Evolutionary conservation across 192 early-diverging fungal species (phyloP).

Genomic region (Rhizoclosmatium sp.): DNA sequence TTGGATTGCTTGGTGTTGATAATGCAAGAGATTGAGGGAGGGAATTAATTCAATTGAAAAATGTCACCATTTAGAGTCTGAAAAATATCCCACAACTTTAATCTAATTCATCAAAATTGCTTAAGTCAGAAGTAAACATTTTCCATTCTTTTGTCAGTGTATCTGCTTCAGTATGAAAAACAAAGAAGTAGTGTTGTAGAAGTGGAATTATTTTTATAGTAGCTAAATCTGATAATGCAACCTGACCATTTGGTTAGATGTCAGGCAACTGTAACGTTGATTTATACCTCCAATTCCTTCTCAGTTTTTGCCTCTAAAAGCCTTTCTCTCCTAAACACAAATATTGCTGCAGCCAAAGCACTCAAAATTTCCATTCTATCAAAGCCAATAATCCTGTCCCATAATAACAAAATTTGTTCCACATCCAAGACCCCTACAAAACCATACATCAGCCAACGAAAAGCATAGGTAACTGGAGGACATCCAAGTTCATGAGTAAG

Average conservation of each 20-base stretch:
- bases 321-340: constrained; percentile 49
- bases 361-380: constrained; percentile 48
- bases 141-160: background rate
- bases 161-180: background rate
- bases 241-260: background rate
- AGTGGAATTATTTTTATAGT: constrained; percentile 50
- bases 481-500: constrained; percentile 42
- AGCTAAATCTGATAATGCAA: constrained; percentile 43
- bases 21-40: no score
- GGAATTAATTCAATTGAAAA: no score
- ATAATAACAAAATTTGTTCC: constrained; percentile 62
- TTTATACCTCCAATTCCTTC: constrained; percentile 55
- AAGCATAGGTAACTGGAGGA: constrained; percentile 51
- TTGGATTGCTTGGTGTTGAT: no score
- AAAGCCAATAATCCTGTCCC: constrained; percentile 65
- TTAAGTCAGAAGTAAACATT: background rate
- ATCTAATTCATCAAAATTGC: background rate
- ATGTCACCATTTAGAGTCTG: no score
- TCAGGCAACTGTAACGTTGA: background rate
- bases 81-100: background rate
- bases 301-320: constrained; percentile 40
- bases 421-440: constrained; percentile 64
- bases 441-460: constrained; percentile 62
- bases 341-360: constrained; percentile 50
- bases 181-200: constrained; percentile 46